Evolutionary conservation across 306 rosid genomes (phyloP).

Genomic region (Fagus sylvatica): DNA sequence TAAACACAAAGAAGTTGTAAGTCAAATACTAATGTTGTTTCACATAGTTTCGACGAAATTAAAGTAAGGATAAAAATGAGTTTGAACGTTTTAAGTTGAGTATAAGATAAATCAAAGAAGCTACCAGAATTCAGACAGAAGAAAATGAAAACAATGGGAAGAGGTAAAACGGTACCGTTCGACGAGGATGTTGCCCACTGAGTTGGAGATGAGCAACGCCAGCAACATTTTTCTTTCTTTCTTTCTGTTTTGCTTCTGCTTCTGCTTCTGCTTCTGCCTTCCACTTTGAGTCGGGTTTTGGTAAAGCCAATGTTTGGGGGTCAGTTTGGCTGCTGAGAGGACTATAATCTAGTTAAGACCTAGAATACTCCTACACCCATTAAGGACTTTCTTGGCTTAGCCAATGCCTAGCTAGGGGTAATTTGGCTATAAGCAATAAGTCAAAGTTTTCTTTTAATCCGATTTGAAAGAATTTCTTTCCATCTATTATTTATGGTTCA

Average conservation of each 20-base stretch:
- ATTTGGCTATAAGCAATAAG: too few species aligned
- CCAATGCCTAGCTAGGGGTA: too few species aligned
- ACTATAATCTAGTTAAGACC: background rate
- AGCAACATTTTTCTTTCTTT: background rate
- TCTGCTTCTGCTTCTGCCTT: too few species aligned
- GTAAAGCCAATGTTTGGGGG: background rate
- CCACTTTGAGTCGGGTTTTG: background rate
- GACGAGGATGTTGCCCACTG: conserved; percentile 10
- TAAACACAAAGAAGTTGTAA: background rate
- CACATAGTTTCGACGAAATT: background rate
- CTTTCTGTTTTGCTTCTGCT: background rate
- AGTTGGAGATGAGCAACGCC: conserved; percentile 8
- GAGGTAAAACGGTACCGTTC: background rate
- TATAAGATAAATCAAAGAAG: background rate
- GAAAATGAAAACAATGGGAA: background rate
- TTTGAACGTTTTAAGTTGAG: background rate
- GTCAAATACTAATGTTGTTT: background rate
- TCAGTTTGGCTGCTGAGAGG: background rate
- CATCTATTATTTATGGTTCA: too few species aligned
- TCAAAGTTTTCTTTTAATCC: too few species aligned
- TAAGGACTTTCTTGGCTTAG: background rate
- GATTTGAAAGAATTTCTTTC: too few species aligned
- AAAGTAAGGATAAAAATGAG: background rate
- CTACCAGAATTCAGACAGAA: background rate
- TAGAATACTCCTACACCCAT: background rate